Evolutionary conservation across 352 stramenopile species (phyloP), one percentile per base, ranked within the genome.

Genomic region (Globisporangium mamillatum): DNA sequence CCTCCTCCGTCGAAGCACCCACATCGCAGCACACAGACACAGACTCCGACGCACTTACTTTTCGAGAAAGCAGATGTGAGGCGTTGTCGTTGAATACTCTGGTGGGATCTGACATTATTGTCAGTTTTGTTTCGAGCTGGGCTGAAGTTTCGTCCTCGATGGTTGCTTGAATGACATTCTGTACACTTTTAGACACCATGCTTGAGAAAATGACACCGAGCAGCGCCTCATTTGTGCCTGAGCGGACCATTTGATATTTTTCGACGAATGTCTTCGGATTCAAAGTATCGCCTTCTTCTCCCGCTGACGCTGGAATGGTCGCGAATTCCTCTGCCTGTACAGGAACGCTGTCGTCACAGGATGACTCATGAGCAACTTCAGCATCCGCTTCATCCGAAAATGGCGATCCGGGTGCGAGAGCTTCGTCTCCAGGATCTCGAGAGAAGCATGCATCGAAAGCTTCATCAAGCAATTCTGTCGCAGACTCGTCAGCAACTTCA

Each of bases 281-380:
- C 2, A 58, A 59, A 34, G 52, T n/a, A 20, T 20, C 12, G 5
- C 10, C 10, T 4, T 36, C 25, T 59, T 36, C 25, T 18, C 20
- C 5, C 27, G 9, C 12, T 60, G 27, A 18, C 29, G 12, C 7
- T 63, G 22, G 6, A 25, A 9, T 29, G 16, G 22, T 27, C 7
- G 18, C 16, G 10, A 52, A 22, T 20, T 22, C 44, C 14, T 48
- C 24, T 55, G 24, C 5, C 9, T 46, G 10, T 10, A n/a, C 48
- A 38, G 20, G n/a, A 24, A 6, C 7, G 14, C 16, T 44, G 6
- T 7, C 38, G 1, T 60, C 50, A 16, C n/a, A 8, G 22, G 14
- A 22, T 66, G 29, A 60, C 48, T 62, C 52, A n/a, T 56, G 6
- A 38, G 3, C 34, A 38, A 20, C 16, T 10, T 68, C 63, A 41